Evolutionary conservation across 352 stramenopile genomes (phyloP).

Genomic region (Phytophthora syringae): DNA sequence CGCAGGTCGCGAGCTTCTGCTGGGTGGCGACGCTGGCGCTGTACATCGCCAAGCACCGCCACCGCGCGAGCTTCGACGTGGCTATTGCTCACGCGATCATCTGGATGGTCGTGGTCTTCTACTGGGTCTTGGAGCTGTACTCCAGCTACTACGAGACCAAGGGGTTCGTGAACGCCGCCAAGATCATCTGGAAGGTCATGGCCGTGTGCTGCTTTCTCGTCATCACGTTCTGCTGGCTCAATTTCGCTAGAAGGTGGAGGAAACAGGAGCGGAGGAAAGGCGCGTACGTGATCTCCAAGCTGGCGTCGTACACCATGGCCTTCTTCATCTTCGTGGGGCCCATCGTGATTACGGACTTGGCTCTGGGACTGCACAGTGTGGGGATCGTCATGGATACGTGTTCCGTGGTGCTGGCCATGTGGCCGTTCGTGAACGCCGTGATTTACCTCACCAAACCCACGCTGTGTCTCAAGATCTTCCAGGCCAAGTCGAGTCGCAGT

Average conservation of each 20-base stretch:
- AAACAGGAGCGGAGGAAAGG: constrained; percentile 51
- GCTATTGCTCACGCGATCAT: constrained; percentile 79
- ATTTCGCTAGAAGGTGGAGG: constrained; percentile 64
- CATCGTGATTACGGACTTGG: constrained; percentile 71
- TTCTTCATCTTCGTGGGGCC: constrained; percentile 81
- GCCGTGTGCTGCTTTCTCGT: constrained; percentile 62
- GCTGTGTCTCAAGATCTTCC: constrained; percentile 65
- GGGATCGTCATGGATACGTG: constrained; percentile 46
- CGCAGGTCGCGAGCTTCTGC: constrained; percentile 81
- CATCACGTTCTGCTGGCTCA: constrained; percentile 62
- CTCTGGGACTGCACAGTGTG: constrained; percentile 49
- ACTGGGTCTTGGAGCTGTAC: constrained; percentile 79
- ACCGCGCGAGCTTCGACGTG: constrained; percentile 70
- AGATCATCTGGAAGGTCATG: constrained; percentile 80
- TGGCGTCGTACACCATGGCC: constrained; percentile 78
- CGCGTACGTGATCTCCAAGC: constrained; percentile 76
- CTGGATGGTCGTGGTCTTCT: constrained; percentile 81
- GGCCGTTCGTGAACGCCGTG: constrained; percentile 79
- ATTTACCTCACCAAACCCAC: constrained; percentile 78
- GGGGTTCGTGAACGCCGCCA: constrained; percentile 52
- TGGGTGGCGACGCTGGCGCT: constrained; percentile 78
- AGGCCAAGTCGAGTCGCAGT: constrained; percentile 30
- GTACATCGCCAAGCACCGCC: constrained; percentile 74
- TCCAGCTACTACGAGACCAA: constrained; percentile 61
- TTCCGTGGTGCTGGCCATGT: constrained; percentile 71